phyloP scores from a whole-genome alignment of 1,139 yeast genomes.

The Scheffersomyces illinoinensis region DNA sequence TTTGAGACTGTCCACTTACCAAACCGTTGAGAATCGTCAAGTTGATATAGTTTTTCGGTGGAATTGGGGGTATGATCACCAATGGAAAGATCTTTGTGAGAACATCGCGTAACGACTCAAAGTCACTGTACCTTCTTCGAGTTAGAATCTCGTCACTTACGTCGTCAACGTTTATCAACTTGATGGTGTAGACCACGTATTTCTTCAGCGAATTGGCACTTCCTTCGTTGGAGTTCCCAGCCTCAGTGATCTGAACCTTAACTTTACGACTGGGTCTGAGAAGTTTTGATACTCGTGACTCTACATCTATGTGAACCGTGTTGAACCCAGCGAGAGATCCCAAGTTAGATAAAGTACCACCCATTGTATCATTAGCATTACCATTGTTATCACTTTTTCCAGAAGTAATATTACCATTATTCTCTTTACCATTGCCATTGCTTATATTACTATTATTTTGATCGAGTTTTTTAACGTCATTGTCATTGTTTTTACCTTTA shows the following conservation, averaged over 20 bases:
- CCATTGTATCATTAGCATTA: constrained; percentile 3
- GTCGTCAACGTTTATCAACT: constrained; percentile 37
- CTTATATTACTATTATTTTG: constrained; percentile 7
- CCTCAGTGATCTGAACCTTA: constrained; percentile 63
- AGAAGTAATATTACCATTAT: background rate
- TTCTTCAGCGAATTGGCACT: constrained; percentile 57
- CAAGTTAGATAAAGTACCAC: constrained; percentile 10
- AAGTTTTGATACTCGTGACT: constrained; percentile 39
- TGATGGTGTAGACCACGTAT: constrained; percentile 80
- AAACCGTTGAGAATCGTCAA: constrained; percentile 38
- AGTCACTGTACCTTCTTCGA: constrained; percentile 86
- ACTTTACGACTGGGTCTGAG: constrained; percentile 34
- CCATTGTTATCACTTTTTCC: background rate
- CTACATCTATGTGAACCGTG: constrained; percentile 36
- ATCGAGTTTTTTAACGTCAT: background rate
- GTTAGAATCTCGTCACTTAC: constrained; percentile 56
- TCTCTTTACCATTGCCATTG: constrained; percentile 1
- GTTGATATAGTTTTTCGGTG: constrained; percentile 73
- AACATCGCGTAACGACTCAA: constrained; percentile 75
- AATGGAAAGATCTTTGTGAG: constrained; percentile 79
- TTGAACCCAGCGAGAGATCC: constrained; percentile 15
- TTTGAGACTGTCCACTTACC: constrained; percentile 16
- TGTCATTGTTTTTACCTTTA: constrained; percentile 8
- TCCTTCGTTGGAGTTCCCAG: constrained; percentile 78
- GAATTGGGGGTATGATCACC: constrained; percentile 86